A percentile compares a stretch with the other conserved stretches of the same genome.
Evolutionary conservation across 177 flowering plant genomes (phyloP).

Genomic region (Tripterygium wilfordii): DNA sequence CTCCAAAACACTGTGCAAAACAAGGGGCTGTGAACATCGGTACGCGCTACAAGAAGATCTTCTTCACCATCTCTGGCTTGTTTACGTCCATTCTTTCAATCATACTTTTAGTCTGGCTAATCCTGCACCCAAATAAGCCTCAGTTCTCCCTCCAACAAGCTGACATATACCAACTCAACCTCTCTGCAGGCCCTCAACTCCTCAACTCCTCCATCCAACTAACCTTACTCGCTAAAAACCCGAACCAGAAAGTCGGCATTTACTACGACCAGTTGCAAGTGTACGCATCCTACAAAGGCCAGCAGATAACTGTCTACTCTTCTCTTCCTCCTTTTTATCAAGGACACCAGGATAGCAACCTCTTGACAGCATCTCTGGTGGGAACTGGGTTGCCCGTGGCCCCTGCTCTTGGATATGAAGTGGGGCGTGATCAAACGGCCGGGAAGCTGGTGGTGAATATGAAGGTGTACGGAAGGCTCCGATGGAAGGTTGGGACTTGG

Average conservation of each 20-base stretch:
- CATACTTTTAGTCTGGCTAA: slow-evolving; percentile 57
- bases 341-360: slow-evolving; percentile 53
- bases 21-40: slow-evolving; percentile 26
- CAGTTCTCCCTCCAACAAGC: slow-evolving; percentile 57
- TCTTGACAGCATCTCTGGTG: slow-evolving; percentile 41
- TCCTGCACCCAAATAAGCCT: slow-evolving; percentile 76
- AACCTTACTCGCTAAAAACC: slow-evolving; percentile 62
- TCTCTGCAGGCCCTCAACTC: slow-evolving; percentile 47
- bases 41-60: slow-evolving; percentile 53
- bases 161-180: slow-evolving; percentile 58
- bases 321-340: slow-evolving; percentile 73
- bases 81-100: slow-evolving; percentile 34
- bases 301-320: slow-evolving; percentile 54
- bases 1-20: slow-evolving; percentile 77
- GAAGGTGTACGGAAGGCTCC: slow-evolving; percentile 50
- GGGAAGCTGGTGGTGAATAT: slow-evolving; percentile 48
- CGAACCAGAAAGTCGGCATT: slow-evolving; percentile 67
- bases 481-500: slow-evolving; percentile 90
- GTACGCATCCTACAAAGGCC: slow-evolving; percentile 70
- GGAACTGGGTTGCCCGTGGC: slow-evolving; percentile 60
- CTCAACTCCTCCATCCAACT: slow-evolving; percentile 79
- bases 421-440: slow-evolving; percentile 44
- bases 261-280: slow-evolving; percentile 63
- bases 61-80: slow-evolving; percentile 37
- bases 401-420: slow-evolving; percentile 57